Conservation (phyloP, 345 rosid species). For the Noccaea bulbosa region DNA sequence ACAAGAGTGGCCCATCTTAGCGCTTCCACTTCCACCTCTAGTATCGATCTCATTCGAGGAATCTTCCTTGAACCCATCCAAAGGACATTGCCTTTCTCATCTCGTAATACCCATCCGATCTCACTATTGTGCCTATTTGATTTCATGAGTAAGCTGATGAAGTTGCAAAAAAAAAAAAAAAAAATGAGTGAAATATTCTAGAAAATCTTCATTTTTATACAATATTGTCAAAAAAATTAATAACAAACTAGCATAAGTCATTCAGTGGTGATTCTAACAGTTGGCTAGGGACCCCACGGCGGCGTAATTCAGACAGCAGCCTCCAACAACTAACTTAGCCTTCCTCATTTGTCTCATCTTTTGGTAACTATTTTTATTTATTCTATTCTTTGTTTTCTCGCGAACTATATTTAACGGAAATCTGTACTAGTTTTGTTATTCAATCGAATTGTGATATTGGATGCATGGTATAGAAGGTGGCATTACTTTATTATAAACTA, state of each 20-base stretch:
- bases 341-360: constrained; percentile 41
- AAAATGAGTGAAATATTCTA: background rate
- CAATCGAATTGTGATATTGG: constrained; percentile 5
- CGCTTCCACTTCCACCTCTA: no score
- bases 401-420: constrained; percentile 5
- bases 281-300: constrained; percentile 41
- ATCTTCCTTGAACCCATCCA: no score
- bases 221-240: background rate
- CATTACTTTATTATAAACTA: constrained; percentile 8
- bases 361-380: constrained; percentile 1
- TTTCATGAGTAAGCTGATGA: background rate
- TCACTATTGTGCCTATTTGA: background rate
- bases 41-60: no score
- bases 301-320: constrained; percentile 44
- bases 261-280: constrained; percentile 7
- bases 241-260: constrained; percentile 13
- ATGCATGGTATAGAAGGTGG: constrained; percentile 10
- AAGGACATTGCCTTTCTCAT: no score
- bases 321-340: constrained; percentile 45
- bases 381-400: constrained; percentile 13
- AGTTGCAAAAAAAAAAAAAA: background rate
- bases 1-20: no score
- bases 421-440: constrained; percentile 7
- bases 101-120: no score
- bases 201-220: background rate